Evolutionary conservation across 768 basidiomycete genomes (phyloP).

Genomic region (Guyanaporus albipodus): DNA sequence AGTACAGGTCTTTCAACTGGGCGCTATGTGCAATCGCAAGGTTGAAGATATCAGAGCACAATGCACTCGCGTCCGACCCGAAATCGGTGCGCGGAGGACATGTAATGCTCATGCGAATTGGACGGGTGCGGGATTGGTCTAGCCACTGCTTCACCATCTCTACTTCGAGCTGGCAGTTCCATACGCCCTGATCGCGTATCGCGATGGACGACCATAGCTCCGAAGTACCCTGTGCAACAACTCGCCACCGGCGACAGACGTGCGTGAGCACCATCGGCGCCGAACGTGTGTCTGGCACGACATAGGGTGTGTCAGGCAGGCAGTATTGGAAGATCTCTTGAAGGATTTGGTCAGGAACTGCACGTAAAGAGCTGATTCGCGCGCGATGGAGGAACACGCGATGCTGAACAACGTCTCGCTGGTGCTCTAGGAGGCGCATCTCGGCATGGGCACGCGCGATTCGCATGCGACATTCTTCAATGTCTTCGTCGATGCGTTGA

Average conservation of each 20-base stretch:
- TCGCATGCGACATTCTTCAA: slow-evolving; percentile 16
- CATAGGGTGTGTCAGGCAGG: slow-evolving; percentile 20
- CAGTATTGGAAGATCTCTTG: slow-evolving; percentile 32
- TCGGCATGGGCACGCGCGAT: slow-evolving; percentile 13
- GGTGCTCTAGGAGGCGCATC: slow-evolving; percentile 16
- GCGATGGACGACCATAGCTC: slow-evolving; percentile 31
- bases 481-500: slow-evolving; percentile 10
- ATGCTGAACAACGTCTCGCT: slow-evolving; percentile 15
- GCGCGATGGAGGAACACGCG: slow-evolving; percentile 23
- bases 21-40: slow-evolving; percentile 19
- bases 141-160: slow-evolving; percentile 26
- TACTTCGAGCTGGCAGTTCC: slow-evolving; percentile 26
- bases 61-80: not conserved
- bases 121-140: slow-evolving; percentile 16
- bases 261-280: slow-evolving; percentile 33
- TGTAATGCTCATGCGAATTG: slow-evolving; percentile 21
- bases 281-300: slow-evolving; percentile 16
- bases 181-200: slow-evolving; percentile 27
- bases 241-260: slow-evolving; percentile 33
- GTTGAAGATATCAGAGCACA: slow-evolving; percentile 19
- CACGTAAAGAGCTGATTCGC: slow-evolving; percentile 27
- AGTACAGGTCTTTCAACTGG: slow-evolving; percentile 15
- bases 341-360: slow-evolving; percentile 30
- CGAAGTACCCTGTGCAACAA: slow-evolving; percentile 26
- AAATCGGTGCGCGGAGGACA: slow-evolving; percentile 19